Conservation (phyloP, 2,329 filamentous ascomycete genomes). For the Beauveria asiatica region DNA sequence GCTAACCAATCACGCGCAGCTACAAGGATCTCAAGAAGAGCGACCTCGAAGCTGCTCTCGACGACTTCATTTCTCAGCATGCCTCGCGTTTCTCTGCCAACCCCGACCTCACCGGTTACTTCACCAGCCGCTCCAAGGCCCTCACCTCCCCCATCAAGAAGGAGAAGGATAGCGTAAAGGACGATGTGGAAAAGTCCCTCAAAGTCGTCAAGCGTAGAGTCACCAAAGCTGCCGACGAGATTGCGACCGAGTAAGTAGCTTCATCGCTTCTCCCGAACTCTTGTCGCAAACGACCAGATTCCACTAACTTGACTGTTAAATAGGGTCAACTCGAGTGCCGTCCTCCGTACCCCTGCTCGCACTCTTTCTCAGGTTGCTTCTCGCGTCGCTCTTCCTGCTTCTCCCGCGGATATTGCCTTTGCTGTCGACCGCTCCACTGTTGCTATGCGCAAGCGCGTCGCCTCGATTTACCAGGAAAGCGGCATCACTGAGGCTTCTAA, state of each 20-base stretch:
- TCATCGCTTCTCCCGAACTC: background rate
- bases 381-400: constrained; percentile 67
- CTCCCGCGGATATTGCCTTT: constrained; percentile 68
- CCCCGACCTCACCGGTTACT: constrained; percentile 63
- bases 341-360: constrained; percentile 42
- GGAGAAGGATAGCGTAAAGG: constrained; percentile 33
- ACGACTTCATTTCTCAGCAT: constrained; percentile 65
- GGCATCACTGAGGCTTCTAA: constrained; percentile 59
- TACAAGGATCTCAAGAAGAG: constrained; percentile 65
- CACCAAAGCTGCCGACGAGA: constrained; percentile 37
- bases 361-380: constrained; percentile 43
- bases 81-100: constrained; percentile 55
- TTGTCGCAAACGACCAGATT: background rate
- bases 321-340: constrained; percentile 32
- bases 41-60: constrained; percentile 68
- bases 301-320: background rate
- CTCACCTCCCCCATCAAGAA: constrained; percentile 54
- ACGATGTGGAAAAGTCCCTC: constrained; percentile 29
- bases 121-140: constrained; percentile 54
- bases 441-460: constrained; percentile 57
- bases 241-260: constrained; percentile 35
- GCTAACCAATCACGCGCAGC: constrained; percentile 32
- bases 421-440: constrained; percentile 65
- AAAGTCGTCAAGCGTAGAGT: constrained; percentile 39
- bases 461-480: constrained; percentile 54